These are phyloP conservation scores for Suillus cothurnatus DNA, from an alignment of 768 basidiomycete genomes.

Conservation along the genomic window DNA sequence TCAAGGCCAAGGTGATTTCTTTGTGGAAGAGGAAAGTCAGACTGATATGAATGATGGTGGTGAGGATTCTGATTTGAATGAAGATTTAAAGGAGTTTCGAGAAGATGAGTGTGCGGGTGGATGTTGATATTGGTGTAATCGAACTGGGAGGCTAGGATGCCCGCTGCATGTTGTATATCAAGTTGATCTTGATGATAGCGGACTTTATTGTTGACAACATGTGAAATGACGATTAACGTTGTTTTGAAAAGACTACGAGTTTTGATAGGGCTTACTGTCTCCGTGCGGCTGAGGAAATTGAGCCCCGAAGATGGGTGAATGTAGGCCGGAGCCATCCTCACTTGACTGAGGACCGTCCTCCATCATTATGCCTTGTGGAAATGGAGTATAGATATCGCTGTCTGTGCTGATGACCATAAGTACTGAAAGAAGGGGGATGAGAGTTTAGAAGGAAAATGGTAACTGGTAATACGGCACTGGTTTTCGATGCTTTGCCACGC, in stretches of 20 bases:
- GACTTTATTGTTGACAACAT: constrained; percentile 61
- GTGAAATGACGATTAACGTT: constrained; percentile 38
- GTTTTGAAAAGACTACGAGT: constrained; percentile 48
- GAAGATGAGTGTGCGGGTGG: constrained; percentile 44
- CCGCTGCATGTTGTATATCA: constrained; percentile 50
- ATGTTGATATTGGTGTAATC: constrained; percentile 43
- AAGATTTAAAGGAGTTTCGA: constrained; percentile 47
- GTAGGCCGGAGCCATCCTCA: constrained; percentile 75
- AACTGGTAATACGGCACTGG: constrained; percentile 24
- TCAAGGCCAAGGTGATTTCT: constrained; percentile 52
- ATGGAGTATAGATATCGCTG: constrained; percentile 60
- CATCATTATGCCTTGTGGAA: constrained; percentile 49
- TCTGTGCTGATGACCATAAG: constrained; percentile 59
- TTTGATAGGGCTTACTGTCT: constrained; percentile 51
- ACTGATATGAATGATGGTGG: constrained; percentile 40
- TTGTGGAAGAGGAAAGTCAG: constrained; percentile 43
- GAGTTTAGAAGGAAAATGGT: constrained; percentile 23
- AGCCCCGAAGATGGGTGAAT: constrained; percentile 67
- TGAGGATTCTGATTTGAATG: constrained; percentile 35
- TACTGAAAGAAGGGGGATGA: constrained; percentile 24
- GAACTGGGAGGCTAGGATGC: constrained; percentile 53
- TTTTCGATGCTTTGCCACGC: constrained; percentile 46
- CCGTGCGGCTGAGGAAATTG: constrained; percentile 48
- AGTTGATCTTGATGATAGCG: constrained; percentile 54
- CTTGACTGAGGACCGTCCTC: constrained; percentile 74